These are phyloP conservation scores for Candida adriatica DNA, from an alignment of 805 yeast species.

Conservation along the genomic window DNA sequence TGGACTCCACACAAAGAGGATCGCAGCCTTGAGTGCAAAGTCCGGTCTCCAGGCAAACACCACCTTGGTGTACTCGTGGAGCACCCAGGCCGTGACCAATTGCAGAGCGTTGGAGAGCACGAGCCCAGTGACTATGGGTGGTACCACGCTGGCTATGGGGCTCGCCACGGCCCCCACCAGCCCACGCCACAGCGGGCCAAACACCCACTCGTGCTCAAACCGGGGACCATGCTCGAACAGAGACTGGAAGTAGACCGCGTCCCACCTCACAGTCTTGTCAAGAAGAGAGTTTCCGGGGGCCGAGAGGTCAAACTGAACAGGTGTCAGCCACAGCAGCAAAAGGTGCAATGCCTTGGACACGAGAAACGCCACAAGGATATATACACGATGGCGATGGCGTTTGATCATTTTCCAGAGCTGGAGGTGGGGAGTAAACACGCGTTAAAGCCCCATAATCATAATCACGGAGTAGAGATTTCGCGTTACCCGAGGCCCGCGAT, in stretches of 20 bases:
- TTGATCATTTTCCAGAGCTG: no score
- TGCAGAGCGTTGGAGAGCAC: conserved; percentile 48
- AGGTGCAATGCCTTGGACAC: conserved; percentile 4
- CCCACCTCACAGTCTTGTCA: conserved; percentile 71
- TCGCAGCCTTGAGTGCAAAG: conserved; percentile 31
- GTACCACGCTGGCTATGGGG: conserved; percentile 13
- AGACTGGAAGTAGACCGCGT: conserved; percentile 67
- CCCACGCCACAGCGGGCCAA: conserved; percentile 71
- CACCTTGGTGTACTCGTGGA: conserved; percentile 42
- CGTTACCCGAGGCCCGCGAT: no score
- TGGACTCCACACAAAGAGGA: conserved; percentile 57
- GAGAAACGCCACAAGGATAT: conserved; percentile 2
- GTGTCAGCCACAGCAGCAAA: conserved; percentile 2
- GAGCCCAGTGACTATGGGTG: conserved; percentile 39
- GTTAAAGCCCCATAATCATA: no score
- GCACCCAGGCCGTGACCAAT: conserved; percentile 37
- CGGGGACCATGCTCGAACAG: conserved; percentile 38
- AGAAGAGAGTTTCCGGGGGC: conserved; percentile 7
- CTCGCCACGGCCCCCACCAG: conserved; percentile 26
- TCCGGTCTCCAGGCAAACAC: conserved; percentile 20
- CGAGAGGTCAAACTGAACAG: conserved; percentile 9
- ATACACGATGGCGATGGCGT: conserved; percentile 1
- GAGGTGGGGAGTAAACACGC: no score
- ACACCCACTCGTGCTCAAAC: conserved; percentile 91
- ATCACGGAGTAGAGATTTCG: no score